A percentile compares a stretch with the other conserved stretches of the same genome.
Evolutionary conservation across 1,284 basidiomycete species (phyloP).

Genomic region (Polyporus tsugae): DNA sequence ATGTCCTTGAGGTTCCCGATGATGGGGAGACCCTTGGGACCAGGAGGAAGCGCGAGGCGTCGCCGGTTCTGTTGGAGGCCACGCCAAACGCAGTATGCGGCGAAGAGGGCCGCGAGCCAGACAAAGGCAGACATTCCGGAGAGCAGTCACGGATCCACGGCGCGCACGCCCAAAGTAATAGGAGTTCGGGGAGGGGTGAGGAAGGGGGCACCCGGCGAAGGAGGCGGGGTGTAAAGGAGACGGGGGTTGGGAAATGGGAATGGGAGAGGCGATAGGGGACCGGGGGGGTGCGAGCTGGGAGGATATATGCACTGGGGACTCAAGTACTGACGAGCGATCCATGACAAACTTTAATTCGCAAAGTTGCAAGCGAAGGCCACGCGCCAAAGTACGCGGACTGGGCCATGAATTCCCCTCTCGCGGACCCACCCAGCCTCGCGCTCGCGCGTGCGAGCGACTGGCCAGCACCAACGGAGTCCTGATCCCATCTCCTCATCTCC

Average conservation of each 20-base stretch:
- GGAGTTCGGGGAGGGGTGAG: constrained; percentile 5
- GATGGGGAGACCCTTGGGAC: constrained; percentile 69
- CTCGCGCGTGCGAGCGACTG: not conserved
- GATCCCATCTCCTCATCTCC: constrained; percentile 4
- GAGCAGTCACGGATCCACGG: constrained; percentile 34
- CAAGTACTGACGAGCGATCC: not conserved
- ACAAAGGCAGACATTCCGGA: constrained; percentile 34
- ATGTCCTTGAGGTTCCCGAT: constrained; percentile 71
- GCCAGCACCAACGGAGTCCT: not conserved
- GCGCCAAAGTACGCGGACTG: constrained; percentile 1
- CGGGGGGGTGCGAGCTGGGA: not conserved
- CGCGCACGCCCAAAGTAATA: constrained; percentile 19
- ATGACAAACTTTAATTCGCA: constrained; percentile 34
- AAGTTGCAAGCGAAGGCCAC: constrained; percentile 17
- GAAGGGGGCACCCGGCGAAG: constrained; percentile 5
- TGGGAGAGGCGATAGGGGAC: constrained; percentile 21
- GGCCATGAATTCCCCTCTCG: not conserved
- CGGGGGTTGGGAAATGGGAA: constrained; percentile 5
- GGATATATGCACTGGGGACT: constrained; percentile 9
- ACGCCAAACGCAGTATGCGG: constrained; percentile 35
- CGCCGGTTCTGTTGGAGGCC: constrained; percentile 32
- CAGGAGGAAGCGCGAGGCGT: constrained; percentile 56
- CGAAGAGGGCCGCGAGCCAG: constrained; percentile 30
- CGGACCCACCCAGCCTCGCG: constrained; percentile 5
- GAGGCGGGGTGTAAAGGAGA: constrained; percentile 12